Evolutionary conservation across 1,284 basidiomycete species (phyloP).

Genomic region (Rhodotorula sp.): DNA sequence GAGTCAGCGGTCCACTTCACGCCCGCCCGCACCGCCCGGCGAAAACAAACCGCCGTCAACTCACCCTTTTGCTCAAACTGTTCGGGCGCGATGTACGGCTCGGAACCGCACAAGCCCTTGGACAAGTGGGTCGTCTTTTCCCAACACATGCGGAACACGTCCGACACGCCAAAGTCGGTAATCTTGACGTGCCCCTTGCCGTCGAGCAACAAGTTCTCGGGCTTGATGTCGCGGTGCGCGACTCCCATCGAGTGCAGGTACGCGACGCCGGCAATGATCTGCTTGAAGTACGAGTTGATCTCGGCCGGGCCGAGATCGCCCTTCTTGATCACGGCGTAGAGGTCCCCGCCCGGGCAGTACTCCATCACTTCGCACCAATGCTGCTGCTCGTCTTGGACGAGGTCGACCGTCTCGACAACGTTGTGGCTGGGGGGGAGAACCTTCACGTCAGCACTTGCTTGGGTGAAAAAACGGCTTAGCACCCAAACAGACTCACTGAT

Average conservation of each 20-base stretch:
- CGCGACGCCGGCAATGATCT: conserved; percentile 81
- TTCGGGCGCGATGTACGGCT: conserved; percentile 98
- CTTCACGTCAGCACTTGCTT: not conserved
- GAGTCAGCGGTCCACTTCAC: conserved; percentile 32
- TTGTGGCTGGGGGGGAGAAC: conserved; percentile 58
- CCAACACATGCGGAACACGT: conserved; percentile 98
- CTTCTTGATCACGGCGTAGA: conserved; percentile 97
- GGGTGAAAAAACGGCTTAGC: not conserved
- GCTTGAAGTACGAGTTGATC: conserved; percentile 98
- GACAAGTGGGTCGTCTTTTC: conserved; percentile 95
- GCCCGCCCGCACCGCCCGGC: no score
- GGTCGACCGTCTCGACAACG: conserved; percentile 96
- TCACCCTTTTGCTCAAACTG: conserved; percentile 94
- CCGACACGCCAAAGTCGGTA: conserved; percentile 97
- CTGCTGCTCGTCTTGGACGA: conserved; percentile 92
- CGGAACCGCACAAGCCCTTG: conserved; percentile 93
- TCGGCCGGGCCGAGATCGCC: conserved; percentile 91
- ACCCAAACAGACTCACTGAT: conserved; percentile 58
- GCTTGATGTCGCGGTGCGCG: conserved; percentile 96
- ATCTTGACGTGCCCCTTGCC: conserved; percentile 92
- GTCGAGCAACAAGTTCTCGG: conserved; percentile 95
- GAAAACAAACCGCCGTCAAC: conserved; percentile 48
- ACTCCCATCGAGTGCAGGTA: conserved; percentile 96
- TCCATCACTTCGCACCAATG: conserved; percentile 99
- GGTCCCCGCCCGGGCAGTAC: conserved; percentile 93